Percentiles rank a stretch among this genome's conserved stretches.
Evolutionary conservation across 2,329 filamentous ascomycete species (phyloP).

Genomic region (Trichoderma koningiopsis): DNA sequence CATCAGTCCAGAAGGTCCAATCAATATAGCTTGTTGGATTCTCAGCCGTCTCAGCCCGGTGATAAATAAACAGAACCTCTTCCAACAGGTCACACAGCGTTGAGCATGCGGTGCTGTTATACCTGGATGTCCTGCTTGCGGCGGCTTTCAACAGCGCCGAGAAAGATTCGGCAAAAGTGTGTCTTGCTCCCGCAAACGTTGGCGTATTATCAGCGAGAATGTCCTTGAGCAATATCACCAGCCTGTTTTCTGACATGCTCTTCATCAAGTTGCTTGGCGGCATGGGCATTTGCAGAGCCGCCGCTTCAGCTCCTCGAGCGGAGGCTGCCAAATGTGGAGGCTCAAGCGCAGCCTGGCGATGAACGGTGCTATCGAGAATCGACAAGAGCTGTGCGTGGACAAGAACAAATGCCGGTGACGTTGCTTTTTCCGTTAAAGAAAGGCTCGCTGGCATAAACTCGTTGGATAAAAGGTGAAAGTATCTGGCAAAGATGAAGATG

Average conservation of each 20-base stretch:
- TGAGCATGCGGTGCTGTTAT: slow-evolving; percentile 81
- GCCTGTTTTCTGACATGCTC: slow-evolving; percentile 84
- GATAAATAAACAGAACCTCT: slow-evolving; percentile 70
- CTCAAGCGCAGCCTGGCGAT: slow-evolving; percentile 65
- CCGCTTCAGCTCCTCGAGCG: slow-evolving; percentile 62
- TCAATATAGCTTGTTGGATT: slow-evolving; percentile 57
- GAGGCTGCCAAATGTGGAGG: slow-evolving; percentile 48
- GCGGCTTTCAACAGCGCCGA: slow-evolving; percentile 72
- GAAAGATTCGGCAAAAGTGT: slow-evolving; percentile 77
- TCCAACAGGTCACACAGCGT: slow-evolving; percentile 90
- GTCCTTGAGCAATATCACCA: slow-evolving; percentile 81
- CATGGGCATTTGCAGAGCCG: slow-evolving; percentile 63
- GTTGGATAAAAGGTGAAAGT: slow-evolving; percentile 77
- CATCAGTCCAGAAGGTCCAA: slow-evolving; percentile 84
- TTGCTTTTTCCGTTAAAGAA: slow-evolving; percentile 57
- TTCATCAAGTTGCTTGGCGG: slow-evolving; percentile 70
- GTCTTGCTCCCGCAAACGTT: slow-evolving; percentile 50
- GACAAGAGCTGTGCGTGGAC: slow-evolving; percentile 81
- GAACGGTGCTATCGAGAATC: slow-evolving; percentile 80
- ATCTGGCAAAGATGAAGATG: slow-evolving; percentile 89
- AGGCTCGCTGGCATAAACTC: slow-evolving; percentile 66
- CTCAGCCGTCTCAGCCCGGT: slow-evolving; percentile 49
- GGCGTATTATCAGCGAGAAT: slow-evolving; percentile 60
- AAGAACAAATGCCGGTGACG: slow-evolving; percentile 76
- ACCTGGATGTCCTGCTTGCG: slow-evolving; percentile 74